A percentile compares a stretch with the other conserved stretches of the same genome.
Conservation (phyloP, 164 flowering plant genomes). For the Nymphaea thermarum region DNA sequence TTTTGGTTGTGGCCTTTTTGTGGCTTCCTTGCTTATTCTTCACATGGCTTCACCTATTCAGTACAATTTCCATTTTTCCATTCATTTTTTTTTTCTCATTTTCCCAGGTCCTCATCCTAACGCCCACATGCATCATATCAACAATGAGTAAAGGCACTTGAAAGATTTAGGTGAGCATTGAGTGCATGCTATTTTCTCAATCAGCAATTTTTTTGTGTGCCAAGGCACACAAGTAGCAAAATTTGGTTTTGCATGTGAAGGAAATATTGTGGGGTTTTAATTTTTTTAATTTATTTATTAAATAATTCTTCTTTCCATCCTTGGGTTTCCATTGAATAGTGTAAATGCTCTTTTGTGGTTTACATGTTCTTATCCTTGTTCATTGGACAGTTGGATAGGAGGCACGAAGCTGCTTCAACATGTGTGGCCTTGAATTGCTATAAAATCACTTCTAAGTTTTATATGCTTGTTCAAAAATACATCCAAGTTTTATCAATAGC, state of each 20-base stretch:
- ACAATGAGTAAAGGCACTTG: constrained; percentile 68
- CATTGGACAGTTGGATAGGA: constrained; percentile 34
- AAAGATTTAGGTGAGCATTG: constrained; percentile 69
- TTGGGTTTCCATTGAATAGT: background rate
- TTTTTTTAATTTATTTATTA: no score
- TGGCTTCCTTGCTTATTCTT: no score
- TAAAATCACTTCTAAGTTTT: no score
- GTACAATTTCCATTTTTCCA: background rate
- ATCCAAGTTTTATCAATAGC: no score
- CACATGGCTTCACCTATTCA: no score
- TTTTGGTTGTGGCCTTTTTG: no score
- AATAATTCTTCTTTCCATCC: constrained; percentile 1
- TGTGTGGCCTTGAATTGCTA: constrained; percentile 16
- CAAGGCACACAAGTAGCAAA: no score
- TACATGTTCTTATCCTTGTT: background rate
- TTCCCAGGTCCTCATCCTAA: constrained; percentile 63
- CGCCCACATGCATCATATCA: constrained; percentile 48
- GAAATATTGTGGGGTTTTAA: no score
- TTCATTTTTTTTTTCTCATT: no score
- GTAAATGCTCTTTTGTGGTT: background rate
- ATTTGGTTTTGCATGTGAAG: no score
- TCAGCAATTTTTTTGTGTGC: no score
- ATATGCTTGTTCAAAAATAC: no score
- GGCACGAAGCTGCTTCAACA: constrained; percentile 56
- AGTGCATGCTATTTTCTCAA: background rate